These are phyloP conservation scores for Tetracladium maxilliforme DNA, from an alignment of 2,329 filamentous ascomycete species.

Conservation along the genomic window DNA sequence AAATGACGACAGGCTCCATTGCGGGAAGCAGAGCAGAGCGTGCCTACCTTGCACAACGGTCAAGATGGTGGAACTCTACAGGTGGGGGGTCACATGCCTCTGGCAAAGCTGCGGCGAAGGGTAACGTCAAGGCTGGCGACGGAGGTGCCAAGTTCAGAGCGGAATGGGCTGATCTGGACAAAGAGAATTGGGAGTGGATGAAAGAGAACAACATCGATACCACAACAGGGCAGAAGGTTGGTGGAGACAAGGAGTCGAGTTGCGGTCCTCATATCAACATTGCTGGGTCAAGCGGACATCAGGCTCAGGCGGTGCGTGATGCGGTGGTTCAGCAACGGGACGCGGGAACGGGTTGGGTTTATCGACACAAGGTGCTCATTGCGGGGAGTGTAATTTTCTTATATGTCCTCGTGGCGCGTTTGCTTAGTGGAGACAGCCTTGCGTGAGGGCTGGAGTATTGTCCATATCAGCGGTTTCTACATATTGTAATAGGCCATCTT, in stretches of 20 bases:
- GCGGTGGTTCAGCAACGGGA: conserved; percentile 69
- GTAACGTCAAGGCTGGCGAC: conserved; percentile 81
- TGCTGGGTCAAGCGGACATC: conserved; percentile 45
- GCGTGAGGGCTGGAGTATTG: too few relatives aligned
- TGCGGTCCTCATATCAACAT: conserved; percentile 41
- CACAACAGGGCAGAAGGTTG: conserved; percentile 54
- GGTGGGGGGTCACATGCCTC: conserved; percentile 60
- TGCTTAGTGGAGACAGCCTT: conserved; percentile 42
- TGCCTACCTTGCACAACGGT: conserved; percentile 59
- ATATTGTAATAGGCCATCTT: too few relatives aligned
- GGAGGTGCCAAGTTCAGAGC: conserved; percentile 78
- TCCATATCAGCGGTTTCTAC: too few relatives aligned
- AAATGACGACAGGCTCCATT: conserved; percentile 93
- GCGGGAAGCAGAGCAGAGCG: conserved; percentile 65
- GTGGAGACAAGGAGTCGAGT: conserved; percentile 28
- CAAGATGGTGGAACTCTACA: conserved; percentile 93
- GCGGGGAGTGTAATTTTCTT: conserved; percentile 56
- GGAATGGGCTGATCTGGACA: conserved; percentile 83
- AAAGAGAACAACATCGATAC: conserved; percentile 66
- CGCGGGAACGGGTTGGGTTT: conserved; percentile 70
- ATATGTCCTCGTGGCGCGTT: conserved; percentile 69
- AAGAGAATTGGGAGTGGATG: conserved; percentile 89
- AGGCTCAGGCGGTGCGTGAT: conserved; percentile 42
- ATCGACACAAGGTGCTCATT: conserved; percentile 64
- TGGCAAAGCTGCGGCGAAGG: conserved; percentile 39